These are phyloP conservation scores for Vigna hirtella DNA, from an alignment of 306 rosid species.

Conservation along the genomic window DNA sequence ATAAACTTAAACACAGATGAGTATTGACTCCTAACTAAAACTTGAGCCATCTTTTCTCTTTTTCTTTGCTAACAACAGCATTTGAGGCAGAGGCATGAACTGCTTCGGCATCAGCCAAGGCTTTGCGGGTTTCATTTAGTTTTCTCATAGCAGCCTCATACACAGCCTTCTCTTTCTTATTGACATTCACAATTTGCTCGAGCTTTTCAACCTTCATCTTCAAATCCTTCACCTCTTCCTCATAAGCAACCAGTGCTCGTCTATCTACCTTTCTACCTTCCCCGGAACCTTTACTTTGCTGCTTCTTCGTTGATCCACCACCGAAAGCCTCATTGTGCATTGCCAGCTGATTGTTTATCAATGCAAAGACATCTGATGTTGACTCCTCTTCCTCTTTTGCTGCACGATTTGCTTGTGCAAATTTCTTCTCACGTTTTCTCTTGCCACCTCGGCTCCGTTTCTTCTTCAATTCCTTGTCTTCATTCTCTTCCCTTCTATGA, in stretches of 20 bases:
- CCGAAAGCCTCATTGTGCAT: slow-evolving; percentile 60
- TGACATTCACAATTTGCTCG: slow-evolving; percentile 83
- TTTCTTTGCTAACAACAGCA: slow-evolving; percentile 82
- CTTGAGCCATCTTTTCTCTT: slow-evolving; percentile 94
- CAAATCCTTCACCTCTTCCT: slow-evolving; percentile 84
- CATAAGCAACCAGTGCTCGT: slow-evolving; percentile 68
- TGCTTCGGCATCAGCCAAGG: slow-evolving; percentile 75
- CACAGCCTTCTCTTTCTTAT: slow-evolving; percentile 82
- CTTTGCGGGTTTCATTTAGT: slow-evolving; percentile 75
- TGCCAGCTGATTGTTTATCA: slow-evolving; percentile 84
- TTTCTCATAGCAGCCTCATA: slow-evolving; percentile 86
- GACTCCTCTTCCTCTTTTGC: slow-evolving; percentile 72
- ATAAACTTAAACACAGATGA: not conserved
- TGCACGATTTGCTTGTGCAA: slow-evolving; percentile 65
- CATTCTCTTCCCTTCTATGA: slow-evolving; percentile 51
- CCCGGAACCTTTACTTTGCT: slow-evolving; percentile 58
- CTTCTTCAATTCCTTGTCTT: slow-evolving; percentile 54
- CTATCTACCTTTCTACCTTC: slow-evolving; percentile 81
- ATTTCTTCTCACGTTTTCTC: slow-evolving; percentile 88
- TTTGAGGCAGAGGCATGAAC: slow-evolving; percentile 85
- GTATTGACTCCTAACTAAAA: slow-evolving; percentile 56
- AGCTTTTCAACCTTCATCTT: slow-evolving; percentile 71
- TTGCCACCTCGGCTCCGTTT: slow-evolving; percentile 91
- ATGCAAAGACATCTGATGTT: slow-evolving; percentile 70
- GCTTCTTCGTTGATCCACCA: slow-evolving; percentile 64